Conservation (phyloP, 805 yeast species). For the Yamadazyma laniorum region DNA sequence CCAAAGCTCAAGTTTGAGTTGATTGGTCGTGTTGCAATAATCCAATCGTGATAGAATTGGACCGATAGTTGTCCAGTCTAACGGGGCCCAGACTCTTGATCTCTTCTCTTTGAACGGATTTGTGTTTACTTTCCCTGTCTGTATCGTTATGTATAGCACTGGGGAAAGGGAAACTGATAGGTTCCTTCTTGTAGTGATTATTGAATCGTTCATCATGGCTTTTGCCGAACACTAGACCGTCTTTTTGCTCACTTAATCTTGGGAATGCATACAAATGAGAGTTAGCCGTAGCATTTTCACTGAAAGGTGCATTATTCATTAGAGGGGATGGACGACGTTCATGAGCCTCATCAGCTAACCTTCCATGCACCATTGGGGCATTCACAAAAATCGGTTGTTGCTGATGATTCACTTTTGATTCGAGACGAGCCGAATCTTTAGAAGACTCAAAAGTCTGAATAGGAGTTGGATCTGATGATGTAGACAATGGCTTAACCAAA, state of each 20-base stretch:
- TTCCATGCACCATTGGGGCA: background rate
- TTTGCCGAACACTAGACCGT: constrained; percentile 3
- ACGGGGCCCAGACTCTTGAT: constrained; percentile 7
- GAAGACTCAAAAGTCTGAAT: background rate
- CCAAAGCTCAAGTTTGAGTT: background rate
- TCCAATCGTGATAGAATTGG: constrained; percentile 42
- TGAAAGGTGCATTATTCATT: constrained; percentile 30
- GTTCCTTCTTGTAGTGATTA: constrained; percentile 51
- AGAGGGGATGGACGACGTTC: constrained; percentile 33
- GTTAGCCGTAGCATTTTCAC: constrained; percentile 20
- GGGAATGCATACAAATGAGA: constrained; percentile 7
- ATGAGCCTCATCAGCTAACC: constrained; percentile 1
- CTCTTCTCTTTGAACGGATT: constrained; percentile 18
- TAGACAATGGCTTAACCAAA: constrained; percentile 12
- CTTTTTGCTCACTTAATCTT: background rate
- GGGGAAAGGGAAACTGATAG: constrained; percentile 39
- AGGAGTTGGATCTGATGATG: constrained; percentile 3
- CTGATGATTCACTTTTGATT: no score
- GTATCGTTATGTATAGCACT: constrained; percentile 36
- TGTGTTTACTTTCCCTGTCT: constrained; percentile 27
- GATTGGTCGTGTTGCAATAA: constrained; percentile 27
- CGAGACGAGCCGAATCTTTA: background rate
- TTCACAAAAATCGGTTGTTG: background rate
- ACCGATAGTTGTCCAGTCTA: constrained; percentile 32
- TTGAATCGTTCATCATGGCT: constrained; percentile 28